Percentiles rank a stretch among this genome's conserved stretches.
These are phyloP conservation scores for Phytophthora hybrid DNA, from an alignment of 352 stramenopile genomes.

Conservation along the genomic window DNA sequence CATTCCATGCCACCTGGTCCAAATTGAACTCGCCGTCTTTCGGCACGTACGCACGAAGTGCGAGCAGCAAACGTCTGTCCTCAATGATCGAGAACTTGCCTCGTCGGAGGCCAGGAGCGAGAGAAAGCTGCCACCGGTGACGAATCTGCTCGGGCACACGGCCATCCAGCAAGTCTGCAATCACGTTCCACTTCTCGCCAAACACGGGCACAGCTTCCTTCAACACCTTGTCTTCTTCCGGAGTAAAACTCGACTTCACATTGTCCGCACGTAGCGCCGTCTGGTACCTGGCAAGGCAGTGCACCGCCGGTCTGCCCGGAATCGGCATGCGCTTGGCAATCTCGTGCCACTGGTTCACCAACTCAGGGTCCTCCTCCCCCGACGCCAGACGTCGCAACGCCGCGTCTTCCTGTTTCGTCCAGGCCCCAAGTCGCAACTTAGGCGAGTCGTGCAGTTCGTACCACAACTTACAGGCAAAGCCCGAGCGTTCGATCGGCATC, in stretches of 20 bases:
- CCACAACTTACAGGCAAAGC: constrained; percentile 79
- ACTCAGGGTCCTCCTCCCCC: constrained; percentile 41
- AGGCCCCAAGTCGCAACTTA: constrained; percentile 54
- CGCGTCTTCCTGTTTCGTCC: constrained; percentile 65
- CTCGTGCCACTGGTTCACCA: constrained; percentile 62
- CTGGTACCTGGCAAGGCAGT: constrained; percentile 69
- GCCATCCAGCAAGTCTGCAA: constrained; percentile 79
- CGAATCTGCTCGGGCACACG: constrained; percentile 77
- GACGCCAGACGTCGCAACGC: constrained; percentile 50
- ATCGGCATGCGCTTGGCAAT: constrained; percentile 62
- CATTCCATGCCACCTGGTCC: constrained; percentile 63
- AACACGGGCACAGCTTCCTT: constrained; percentile 65
- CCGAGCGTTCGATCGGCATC: constrained; percentile 61
- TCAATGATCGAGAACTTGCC: constrained; percentile 82
- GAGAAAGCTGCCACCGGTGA: constrained; percentile 77
- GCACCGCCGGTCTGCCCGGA: constrained; percentile 51
- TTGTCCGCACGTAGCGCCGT: constrained; percentile 56
- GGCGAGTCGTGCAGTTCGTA: constrained; percentile 78
- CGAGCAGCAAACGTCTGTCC: constrained; percentile 70
- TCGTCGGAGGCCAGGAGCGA: constrained; percentile 67
- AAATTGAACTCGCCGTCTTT: constrained; percentile 53
- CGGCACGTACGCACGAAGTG: constrained; percentile 63
- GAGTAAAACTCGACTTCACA: constrained; percentile 53
- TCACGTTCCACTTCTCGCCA: constrained; percentile 83
- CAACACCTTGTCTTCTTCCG: constrained; percentile 62